phyloP scores from a whole-genome alignment of 441 rosid species.

The Eutrema salsugineum region DNA sequence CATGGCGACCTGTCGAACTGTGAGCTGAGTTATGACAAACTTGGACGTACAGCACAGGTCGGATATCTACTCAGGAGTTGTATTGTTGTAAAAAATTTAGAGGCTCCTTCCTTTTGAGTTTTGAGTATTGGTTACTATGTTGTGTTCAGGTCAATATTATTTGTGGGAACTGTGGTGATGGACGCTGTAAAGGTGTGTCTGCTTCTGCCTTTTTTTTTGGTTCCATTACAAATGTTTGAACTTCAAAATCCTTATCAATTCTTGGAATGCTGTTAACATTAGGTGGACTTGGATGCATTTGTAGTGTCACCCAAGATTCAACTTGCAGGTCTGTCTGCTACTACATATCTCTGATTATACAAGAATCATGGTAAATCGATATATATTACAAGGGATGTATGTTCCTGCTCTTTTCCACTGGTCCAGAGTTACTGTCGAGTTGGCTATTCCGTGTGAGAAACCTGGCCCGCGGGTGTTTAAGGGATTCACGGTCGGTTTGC shows the following conservation, averaged over 20 bases:
- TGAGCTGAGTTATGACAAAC: conserved; percentile 77
- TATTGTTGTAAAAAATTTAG: neutral
- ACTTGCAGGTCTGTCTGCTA: conserved; percentile 68
- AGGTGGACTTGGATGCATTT: conserved; percentile 90
- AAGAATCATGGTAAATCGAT: neutral
- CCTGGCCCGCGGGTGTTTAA: conserved; percentile 75
- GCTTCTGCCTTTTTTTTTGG: conserved; percentile 1
- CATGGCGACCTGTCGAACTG: conserved; percentile 76
- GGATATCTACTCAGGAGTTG: conserved; percentile 7
- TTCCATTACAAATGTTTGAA: neutral
- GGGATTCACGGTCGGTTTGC: conserved; percentile 95
- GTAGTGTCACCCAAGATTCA: conserved; percentile 75
- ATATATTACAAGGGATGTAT: neutral
- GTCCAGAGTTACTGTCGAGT: conserved; percentile 66
- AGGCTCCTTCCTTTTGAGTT: conserved; percentile 7
- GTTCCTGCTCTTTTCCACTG: conserved; percentile 20
- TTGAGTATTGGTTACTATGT: neutral
- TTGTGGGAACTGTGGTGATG: conserved; percentile 78
- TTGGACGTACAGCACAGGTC: conserved; percentile 95
- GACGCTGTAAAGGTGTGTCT: conserved; percentile 73
- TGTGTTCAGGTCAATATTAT: conserved; percentile 68
- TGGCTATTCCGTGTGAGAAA: conserved; percentile 85
- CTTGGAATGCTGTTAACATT: neutral
- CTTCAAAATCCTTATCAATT: neutral
- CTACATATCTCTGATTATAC: neutral